Evolutionary conservation across 1,139 yeast genomes (phyloP), one percentile per base, ranked within the genome.

Genomic region (Pichia sp.): DNA sequence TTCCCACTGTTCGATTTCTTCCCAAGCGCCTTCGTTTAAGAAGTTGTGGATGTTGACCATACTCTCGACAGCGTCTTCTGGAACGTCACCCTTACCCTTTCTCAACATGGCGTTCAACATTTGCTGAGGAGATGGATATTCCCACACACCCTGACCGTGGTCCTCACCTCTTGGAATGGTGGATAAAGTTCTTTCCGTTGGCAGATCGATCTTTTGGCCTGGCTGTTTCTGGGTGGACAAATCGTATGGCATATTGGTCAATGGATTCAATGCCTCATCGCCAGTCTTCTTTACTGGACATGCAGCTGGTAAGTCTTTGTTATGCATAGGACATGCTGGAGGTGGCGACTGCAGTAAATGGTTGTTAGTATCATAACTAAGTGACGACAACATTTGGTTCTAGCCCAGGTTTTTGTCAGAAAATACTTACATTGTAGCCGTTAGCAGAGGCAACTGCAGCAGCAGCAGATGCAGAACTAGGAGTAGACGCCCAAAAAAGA

Each of bases 1-100:
- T 71, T 95, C 99, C 99, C 99, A 95, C 57, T 84, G 81, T 60
- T 90, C 74, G 55, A 95, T 91, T 69, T 95, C 97, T 62, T 82
- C 82, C 99, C 99, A 95, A 8, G 98, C 98, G 12, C 97, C 97
- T 71, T 95, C 99, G 70, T 95, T 95, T 63, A 95, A 73, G 67
- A 92, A 93, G 70, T 95, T 95, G 71, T 95, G 99, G 49, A 93
- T 96, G 60, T 87, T 95, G 40, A 95, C 99, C 99, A 95, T 95
- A 52, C 91, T 81, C 63, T 89, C 97, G 6, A 93, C 97, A 0
- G 97, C 97, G 60, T 90, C 97, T 69, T 91, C 98, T 2, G 95
- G 95, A 44, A 93, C 80, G 30, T 83, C 89, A 49, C 87, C 86
- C 66, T 91, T 91, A 14, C 97, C 97, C 72, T 93, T 93, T 61